Evolutionary conservation across 1,284 basidiomycete species (phyloP), one percentile per base, ranked within the genome.

Genomic region (Cutaneotrichosporon sp.): DNA sequence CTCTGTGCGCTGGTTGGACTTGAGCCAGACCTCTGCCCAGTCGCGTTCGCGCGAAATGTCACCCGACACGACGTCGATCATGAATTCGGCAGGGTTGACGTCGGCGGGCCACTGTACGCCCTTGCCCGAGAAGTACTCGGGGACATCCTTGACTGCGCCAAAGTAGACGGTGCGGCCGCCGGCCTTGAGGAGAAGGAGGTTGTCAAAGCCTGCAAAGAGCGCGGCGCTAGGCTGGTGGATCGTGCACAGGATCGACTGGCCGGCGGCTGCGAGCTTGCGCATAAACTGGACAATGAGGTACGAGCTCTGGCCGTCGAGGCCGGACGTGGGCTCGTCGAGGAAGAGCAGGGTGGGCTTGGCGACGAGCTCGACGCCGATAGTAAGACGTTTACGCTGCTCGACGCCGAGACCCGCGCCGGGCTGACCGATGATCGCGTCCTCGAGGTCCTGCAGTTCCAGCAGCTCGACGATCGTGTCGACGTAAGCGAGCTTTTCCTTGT

Each of bases 21-120:
- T 76, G 21, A 80, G 69, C 86, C 86, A 88, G 14, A 87, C 74
- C 49, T 86, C 80, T 39, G 83, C 81, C 87, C 87, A 90, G 61
- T 89, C 85, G 33, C 50, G 46, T 8, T 38, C 44, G 26, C 58
- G 62, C 8, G 64, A 62, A 35, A 65, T 45, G 18, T 67, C 65
- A 15, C 72, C 70, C 4, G 70, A 71, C 1, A 72, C 68, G 23
- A 72, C 59, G 52, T 69, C 73, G 49, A 76, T 74, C 70, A 76
- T 75, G 52, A 62, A 63, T 55, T 78, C 77, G 57, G 77, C 74
- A 7, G 80, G 80, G 69, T 82, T 82, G 59, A 76, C 77, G 30
- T 77, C 76, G 4, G 63, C 58, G n/a, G 64, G 66, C 39, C 69
- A 64, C 10, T 65, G 59, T 15, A 77, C 75, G 39, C 57, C 57